A percentile compares a stretch with the other conserved stretches of the same genome.
phyloP scores from a whole-genome alignment of 352 stramenopile genomes.

The Aphanomyces cochlioides region DNA sequence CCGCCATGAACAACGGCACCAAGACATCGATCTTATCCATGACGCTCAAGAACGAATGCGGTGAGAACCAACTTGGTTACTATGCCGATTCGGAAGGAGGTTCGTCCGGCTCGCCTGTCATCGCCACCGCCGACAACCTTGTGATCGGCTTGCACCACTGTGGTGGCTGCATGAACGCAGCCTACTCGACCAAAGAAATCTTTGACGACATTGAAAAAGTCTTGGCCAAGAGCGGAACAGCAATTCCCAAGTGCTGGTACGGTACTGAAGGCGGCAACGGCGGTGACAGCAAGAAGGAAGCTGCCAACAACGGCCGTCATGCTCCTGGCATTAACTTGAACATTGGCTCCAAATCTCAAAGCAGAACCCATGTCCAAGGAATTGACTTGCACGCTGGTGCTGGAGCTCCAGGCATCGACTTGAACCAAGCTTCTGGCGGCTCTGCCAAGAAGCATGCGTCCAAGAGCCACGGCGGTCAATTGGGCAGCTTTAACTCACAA shows the following conservation, averaged over 20 bases:
- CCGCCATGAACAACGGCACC: constrained; percentile 42
- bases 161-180: constrained; percentile 41
- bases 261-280: too few relatives aligned
- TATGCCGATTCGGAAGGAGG: constrained; percentile 63
- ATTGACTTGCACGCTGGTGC: too few relatives aligned
- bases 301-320: too few relatives aligned
- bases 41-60: constrained; percentile 30
- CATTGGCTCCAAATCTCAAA: too few relatives aligned
- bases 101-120: constrained; percentile 38
- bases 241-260: not conserved
- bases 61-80: constrained; percentile 49
- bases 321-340: too few relatives aligned
- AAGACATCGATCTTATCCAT: constrained; percentile 35
- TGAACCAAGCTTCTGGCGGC: too few relatives aligned
- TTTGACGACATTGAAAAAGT: constrained; percentile 32
- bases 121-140: constrained; percentile 56
- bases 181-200: constrained; percentile 43
- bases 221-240: not conserved
- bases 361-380: too few relatives aligned
- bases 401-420: too few relatives aligned
- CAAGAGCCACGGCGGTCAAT: too few relatives aligned
- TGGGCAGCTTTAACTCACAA: too few relatives aligned
- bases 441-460: too few relatives aligned
- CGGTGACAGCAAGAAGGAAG: too few relatives aligned
- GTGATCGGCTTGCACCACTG: constrained; percentile 67